phyloP scores from a whole-genome alignment of 768 basidiomycete genomes.

The Stropharia rugosoannulata region DNA sequence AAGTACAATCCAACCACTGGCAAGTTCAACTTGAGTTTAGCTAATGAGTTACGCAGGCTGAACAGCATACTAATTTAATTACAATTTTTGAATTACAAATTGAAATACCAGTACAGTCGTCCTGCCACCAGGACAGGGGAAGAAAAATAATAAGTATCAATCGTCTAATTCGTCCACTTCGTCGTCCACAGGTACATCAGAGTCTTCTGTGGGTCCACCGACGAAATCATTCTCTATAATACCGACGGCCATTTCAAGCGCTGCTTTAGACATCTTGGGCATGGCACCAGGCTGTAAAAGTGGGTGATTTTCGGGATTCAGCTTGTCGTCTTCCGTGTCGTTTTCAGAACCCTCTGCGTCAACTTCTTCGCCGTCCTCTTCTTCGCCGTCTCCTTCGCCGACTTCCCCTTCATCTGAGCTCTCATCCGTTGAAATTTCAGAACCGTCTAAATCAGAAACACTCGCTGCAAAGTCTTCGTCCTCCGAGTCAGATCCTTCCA shows the following conservation, averaged over 20 bases:
- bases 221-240: slow-evolving; percentile 57
- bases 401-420: slow-evolving; percentile 15
- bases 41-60: no score
- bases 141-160: not conserved
- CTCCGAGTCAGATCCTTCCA: slow-evolving; percentile 44
- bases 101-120: not conserved
- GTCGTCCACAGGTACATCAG: slow-evolving; percentile 50
- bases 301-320: slow-evolving; percentile 60
- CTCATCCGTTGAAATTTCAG: slow-evolving; percentile 29
- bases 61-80: no score
- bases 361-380: slow-evolving; percentile 19
- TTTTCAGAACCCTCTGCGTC: slow-evolving; percentile 21
- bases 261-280: slow-evolving; percentile 66
- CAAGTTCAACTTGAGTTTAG: no score
- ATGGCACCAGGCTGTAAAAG: slow-evolving; percentile 65
- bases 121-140: no score
- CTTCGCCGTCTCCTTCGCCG: slow-evolving; percentile 11
- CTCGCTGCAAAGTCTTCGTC: slow-evolving; percentile 41
- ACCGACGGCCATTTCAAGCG: slow-evolving; percentile 62
- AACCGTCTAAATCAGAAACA: slow-evolving; percentile 35
- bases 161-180: slow-evolving; percentile 33
- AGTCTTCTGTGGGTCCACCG: slow-evolving; percentile 23
- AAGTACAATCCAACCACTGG: no score
- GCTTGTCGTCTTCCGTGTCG: slow-evolving; percentile 31
- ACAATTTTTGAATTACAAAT: not conserved